Evolutionary conservation across 208 protist species (phyloP), one percentile per base, ranked within the genome.

Genomic region (Tritrichomonas foetus): DNA sequence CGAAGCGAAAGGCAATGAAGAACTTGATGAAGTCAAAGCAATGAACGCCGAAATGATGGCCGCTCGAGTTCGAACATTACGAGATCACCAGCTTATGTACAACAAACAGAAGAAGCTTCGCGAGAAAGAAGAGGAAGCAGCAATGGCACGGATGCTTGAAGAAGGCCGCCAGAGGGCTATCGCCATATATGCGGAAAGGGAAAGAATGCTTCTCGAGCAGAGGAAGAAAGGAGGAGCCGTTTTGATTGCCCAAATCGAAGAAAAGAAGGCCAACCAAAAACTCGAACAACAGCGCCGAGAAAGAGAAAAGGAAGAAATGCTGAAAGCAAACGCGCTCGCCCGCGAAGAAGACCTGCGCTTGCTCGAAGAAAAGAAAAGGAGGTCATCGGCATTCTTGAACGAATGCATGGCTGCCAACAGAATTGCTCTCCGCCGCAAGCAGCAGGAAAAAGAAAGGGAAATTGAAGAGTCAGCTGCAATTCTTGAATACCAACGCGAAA

Each of bases 21-120:
- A 89, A 57, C 78, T 89, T 39, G 78, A 89, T 89, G 78, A 89
- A 89, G 78, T 89, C 9, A 89, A 89, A 89, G 78, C 78, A 20
- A 89, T 89, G 47, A 89, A 89, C 22, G 47, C 41, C 20, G 78
- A 89, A 47, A 47, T 89, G 44, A 44, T 89, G 3, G 47, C 27
- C 16, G 78, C 78, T 39, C 78, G 78, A 53, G 41, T 89, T 36
- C 44, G 41, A 89, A 33, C 78, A 39, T 14, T 89, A 0, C 78
- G 41, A 57, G 78, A 53, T 44, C 14, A 16, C 3, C 78, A 89
- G 41, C 33, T 89, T 11, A 33, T 57, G 5, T 44, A 57, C 13
- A 47, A 39, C 41, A 5, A 57, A 39, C 44, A 89, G 30, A 27
- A 57, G 36, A 0, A 36, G 0, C 41, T 57, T 39, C 14, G 41